These are phyloP conservation scores for Chaetomium olivaceum DNA, from an alignment of 2,329 filamentous ascomycete species.

Conservation along the genomic window DNA sequence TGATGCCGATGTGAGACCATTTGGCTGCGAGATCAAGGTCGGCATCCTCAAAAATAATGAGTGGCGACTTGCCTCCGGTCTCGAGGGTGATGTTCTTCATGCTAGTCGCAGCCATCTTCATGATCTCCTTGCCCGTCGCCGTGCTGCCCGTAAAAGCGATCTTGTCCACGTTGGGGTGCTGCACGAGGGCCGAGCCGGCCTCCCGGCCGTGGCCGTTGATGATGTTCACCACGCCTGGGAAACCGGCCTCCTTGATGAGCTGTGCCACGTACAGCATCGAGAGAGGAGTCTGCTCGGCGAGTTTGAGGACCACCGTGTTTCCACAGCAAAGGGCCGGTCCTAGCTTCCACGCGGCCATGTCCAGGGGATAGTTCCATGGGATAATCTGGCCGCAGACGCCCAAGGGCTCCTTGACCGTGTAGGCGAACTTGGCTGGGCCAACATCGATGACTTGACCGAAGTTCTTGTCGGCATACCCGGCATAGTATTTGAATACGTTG, in stretches of 20 bases:
- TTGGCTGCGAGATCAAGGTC: conserved; percentile 65
- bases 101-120: conserved; percentile 66
- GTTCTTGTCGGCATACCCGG: conserved; percentile 77
- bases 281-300: conserved; percentile 65
- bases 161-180: conserved; percentile 66
- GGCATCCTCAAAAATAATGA: conserved; percentile 63
- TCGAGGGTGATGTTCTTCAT: conserved; percentile 64
- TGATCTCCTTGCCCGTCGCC: conserved; percentile 66
- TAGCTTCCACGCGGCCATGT: conserved; percentile 76
- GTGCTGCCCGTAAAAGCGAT: conserved; percentile 73
- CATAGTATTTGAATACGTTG: conserved; percentile 69
- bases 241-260: conserved; percentile 70
- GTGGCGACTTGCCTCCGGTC: conserved; percentile 62
- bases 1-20: conserved; percentile 46
- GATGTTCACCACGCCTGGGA: conserved; percentile 75
- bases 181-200: conserved; percentile 64
- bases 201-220: conserved; percentile 67
- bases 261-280: conserved; percentile 63
- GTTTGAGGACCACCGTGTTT: conserved; percentile 64
- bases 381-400: conserved; percentile 78
- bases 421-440: conserved; percentile 69
- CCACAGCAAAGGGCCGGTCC: conserved; percentile 68
- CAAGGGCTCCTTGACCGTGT: conserved; percentile 73
- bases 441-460: conserved; percentile 77
- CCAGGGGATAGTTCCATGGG: conserved; percentile 79